A percentile compares a stretch with the other conserved stretches of the same genome.
Conservation (phyloP, 495 filamentous ascomycete genomes). For the Penicillium macrosclerotiorum region DNA sequence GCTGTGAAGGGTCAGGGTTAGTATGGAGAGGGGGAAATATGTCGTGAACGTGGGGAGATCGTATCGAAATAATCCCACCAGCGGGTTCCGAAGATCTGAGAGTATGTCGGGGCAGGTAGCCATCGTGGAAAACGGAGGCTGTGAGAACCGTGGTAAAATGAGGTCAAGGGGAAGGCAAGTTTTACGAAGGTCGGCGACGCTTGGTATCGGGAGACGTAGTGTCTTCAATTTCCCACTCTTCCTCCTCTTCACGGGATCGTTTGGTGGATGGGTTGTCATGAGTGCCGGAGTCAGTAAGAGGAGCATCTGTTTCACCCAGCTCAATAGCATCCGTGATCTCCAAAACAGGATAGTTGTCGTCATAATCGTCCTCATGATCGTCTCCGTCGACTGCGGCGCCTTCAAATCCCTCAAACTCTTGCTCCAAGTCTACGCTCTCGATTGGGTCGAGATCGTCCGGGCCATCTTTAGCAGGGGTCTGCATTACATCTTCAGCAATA, state of each 20-base stretch:
- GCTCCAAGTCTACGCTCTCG: slow-evolving; percentile 18
- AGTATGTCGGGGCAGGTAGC: too few species aligned
- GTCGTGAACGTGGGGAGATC: neutral
- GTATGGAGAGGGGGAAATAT: neutral
- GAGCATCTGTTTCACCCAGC: slow-evolving; percentile 21
- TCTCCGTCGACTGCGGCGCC: slow-evolving; percentile 8
- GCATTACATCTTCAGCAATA: slow-evolving; percentile 32
- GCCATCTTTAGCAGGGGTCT: slow-evolving; percentile 20
- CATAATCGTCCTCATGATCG: slow-evolving; percentile 15
- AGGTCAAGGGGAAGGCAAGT: neutral
- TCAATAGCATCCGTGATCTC: slow-evolving; percentile 18
- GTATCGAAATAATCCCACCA: too few species aligned
- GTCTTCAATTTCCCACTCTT: slow-evolving; percentile 27
- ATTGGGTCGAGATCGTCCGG: slow-evolving; percentile 19
- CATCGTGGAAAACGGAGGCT: too few species aligned
- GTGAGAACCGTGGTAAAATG: too few species aligned
- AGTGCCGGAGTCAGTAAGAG: slow-evolving; percentile 17
- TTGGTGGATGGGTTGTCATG: slow-evolving; percentile 22
- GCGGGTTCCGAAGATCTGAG: too few species aligned
- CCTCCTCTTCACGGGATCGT: slow-evolving; percentile 31
- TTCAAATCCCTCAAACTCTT: slow-evolving; percentile 8
- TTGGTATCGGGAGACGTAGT: slow-evolving; percentile 24
- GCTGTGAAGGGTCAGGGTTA: slow-evolving; percentile 10
- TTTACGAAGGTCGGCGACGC: slow-evolving; percentile 29
- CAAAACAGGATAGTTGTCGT: slow-evolving; percentile 18